Evolutionary conservation across 1,284 basidiomycete species (phyloP).

Genomic region (Sporisorium iseilematis-ciliati): DNA sequence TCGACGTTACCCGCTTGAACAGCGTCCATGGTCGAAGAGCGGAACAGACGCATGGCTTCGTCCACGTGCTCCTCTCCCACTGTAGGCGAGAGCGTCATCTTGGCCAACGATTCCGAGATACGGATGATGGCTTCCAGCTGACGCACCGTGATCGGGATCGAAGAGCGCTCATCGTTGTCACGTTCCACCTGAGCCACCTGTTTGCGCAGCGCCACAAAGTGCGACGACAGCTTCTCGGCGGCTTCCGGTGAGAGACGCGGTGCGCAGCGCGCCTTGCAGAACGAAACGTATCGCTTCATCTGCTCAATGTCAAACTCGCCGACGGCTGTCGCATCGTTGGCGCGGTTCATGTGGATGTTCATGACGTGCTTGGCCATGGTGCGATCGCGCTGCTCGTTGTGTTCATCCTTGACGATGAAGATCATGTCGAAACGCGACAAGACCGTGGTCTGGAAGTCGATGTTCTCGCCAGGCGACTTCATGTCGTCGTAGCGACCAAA

Average conservation of each 20-base stretch:
- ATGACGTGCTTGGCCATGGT: conserved; percentile 97
- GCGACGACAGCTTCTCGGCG: conserved; percentile 94
- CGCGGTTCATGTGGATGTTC: conserved; percentile 97
- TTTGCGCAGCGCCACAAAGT: conserved; percentile 94
- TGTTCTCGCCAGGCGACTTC: conserved; percentile 96
- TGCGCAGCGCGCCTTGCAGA: conserved; percentile 96
- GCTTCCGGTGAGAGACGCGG: conserved; percentile 92
- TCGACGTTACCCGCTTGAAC: conserved; percentile 93
- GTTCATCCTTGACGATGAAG: conserved; percentile 98
- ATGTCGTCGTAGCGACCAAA: conserved; percentile 99
- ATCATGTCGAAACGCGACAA: conserved; percentile 99
- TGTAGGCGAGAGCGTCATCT: conserved; percentile 86
- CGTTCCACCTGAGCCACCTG: conserved; percentile 95
- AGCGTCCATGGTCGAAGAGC: conserved; percentile 99
- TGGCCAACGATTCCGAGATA: conserved; percentile 95
- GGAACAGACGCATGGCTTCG: conserved; percentile 97
- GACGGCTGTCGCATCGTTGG: conserved; percentile 73
- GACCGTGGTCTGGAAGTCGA: conserved; percentile 98
- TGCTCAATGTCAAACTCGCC: conserved; percentile 98
- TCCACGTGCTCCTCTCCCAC: conserved; percentile 96
- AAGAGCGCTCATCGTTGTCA: conserved; percentile 96
- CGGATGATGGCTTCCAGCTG: conserved; percentile 99
- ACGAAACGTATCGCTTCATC: conserved; percentile 98
- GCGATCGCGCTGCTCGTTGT: conserved; percentile 92
- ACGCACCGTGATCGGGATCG: conserved; percentile 97